Evolutionary conservation across 1,284 basidiomycete genomes (phyloP).

Genomic region (Ceratobasidium sp.): DNA sequence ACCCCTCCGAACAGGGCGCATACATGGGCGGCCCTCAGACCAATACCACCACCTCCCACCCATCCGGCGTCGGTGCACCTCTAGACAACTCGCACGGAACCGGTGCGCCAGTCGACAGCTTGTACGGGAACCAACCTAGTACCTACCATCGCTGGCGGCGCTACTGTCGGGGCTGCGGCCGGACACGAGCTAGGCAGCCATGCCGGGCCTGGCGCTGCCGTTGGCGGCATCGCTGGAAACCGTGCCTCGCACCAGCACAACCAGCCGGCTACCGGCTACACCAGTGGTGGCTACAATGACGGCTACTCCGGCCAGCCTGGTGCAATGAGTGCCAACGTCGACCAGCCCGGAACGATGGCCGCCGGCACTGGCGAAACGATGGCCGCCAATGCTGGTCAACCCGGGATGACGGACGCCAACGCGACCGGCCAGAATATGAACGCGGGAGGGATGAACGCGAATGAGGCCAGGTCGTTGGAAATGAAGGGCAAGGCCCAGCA

Average conservation of each 20-base stretch:
- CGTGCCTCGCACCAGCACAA: conserved; percentile 19
- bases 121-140: neutral
- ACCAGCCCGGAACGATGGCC: neutral
- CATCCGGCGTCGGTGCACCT: conserved; percentile 21
- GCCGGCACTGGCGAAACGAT: neutral
- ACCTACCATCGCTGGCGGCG: conserved; percentile 15
- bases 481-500: conserved; percentile 42
- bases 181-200: conserved; percentile 32
- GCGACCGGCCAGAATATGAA: neutral
- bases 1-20: conserved; percentile 14
- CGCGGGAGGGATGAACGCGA: conserved; percentile 6
- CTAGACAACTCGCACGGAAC: conserved; percentile 15
- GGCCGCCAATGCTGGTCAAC: neutral
- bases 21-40: conserved; percentile 15
- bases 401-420: neutral
- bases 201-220: conserved; percentile 12
- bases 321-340: neutral
- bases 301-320: neutral
- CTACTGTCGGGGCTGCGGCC: conserved; percentile 12
- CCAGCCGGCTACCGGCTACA: conserved; percentile 2
- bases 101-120: conserved; percentile 17
- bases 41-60: neutral
- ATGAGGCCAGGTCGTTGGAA: conserved; percentile 29
- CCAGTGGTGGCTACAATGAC: neutral
- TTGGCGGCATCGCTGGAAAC: conserved; percentile 33